Conservation (phyloP, 306 rosid genomes). For the Canavalia ensiformis region DNA sequence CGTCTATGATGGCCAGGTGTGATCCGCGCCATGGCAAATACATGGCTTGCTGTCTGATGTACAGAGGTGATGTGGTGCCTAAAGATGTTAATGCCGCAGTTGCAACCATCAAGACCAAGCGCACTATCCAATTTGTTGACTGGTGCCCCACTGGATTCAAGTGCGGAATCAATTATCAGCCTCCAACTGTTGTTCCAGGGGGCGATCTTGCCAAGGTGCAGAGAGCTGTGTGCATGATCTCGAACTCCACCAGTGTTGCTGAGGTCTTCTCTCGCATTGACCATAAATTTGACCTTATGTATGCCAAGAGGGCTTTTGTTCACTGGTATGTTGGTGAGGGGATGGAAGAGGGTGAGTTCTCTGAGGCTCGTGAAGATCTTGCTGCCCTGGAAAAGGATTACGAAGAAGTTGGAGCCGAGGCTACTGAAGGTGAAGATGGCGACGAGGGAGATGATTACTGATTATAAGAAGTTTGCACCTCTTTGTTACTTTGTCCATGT, state of each 20-base stretch:
- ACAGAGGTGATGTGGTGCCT: slow-evolving; percentile 89
- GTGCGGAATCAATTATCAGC: slow-evolving; percentile 89
- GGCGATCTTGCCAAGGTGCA: slow-evolving; percentile 90
- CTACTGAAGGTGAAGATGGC: slow-evolving; percentile 74
- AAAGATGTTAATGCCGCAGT: slow-evolving; percentile 92
- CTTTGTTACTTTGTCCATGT: neutral
- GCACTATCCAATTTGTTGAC: slow-evolving; percentile 82
- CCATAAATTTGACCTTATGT: slow-evolving; percentile 61
- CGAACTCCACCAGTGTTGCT: slow-evolving; percentile 82
- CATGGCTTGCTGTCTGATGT: slow-evolving; percentile 94
- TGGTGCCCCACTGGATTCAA: slow-evolving; percentile 96
- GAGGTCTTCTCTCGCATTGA: slow-evolving; percentile 67
- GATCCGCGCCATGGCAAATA: slow-evolving; percentile 68
- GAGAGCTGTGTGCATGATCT: slow-evolving; percentile 91
- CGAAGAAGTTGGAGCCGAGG: slow-evolving; percentile 89
- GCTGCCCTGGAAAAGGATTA: slow-evolving; percentile 85
- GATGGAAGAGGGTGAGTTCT: slow-evolving; percentile 94
- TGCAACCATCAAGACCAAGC: slow-evolving; percentile 86
- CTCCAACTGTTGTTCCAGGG: slow-evolving; percentile 91
- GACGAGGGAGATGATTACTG: slow-evolving; percentile 79
- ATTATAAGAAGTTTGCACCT: slow-evolving; percentile 19
- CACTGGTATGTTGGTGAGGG: slow-evolving; percentile 97
- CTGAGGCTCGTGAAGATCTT: slow-evolving; percentile 92
- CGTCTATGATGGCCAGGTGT: slow-evolving; percentile 92
- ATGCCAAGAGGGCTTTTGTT: slow-evolving; percentile 76